Evolutionary conservation across 805 yeast species (phyloP).

Genomic region (Maudiozyma barnettii): DNA sequence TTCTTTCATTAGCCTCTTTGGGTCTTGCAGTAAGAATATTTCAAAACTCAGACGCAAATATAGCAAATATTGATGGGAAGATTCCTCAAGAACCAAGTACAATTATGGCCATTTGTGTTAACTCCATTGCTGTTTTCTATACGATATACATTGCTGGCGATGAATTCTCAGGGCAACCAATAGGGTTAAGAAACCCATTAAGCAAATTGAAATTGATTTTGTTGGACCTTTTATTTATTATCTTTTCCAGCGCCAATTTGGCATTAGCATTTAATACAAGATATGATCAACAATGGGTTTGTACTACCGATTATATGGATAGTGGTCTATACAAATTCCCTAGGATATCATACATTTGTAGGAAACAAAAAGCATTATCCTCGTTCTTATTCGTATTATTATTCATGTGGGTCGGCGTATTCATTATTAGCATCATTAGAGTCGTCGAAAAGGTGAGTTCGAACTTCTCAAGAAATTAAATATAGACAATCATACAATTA

Average conservation of each 20-base stretch:
- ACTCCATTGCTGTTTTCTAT: slow-evolving; percentile 67
- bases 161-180: slow-evolving; percentile 84
- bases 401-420: slow-evolving; percentile 76
- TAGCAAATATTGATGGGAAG: slow-evolving; percentile 12
- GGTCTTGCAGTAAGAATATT: slow-evolving; percentile 60
- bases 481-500: neutral
- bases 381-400: slow-evolving; percentile 69
- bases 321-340: slow-evolving; percentile 13
- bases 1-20: slow-evolving; percentile 57
- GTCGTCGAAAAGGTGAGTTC: slow-evolving; percentile 58
- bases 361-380: slow-evolving; percentile 68
- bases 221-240: slow-evolving; percentile 78
- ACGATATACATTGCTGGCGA: slow-evolving; percentile 77
- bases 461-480: slow-evolving; percentile 1
- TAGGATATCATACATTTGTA: slow-evolving; percentile 49
- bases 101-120: slow-evolving; percentile 84
- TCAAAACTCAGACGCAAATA: slow-evolving; percentile 24
- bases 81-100: slow-evolving; percentile 79
- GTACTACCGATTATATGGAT: slow-evolving; percentile 26
- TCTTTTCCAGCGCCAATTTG: slow-evolving; percentile 79
- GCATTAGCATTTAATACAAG: slow-evolving; percentile 79
- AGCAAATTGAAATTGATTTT: slow-evolving; percentile 74
- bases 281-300: slow-evolving; percentile 77
- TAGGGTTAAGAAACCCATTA: slow-evolving; percentile 79
- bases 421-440: slow-evolving; percentile 71